phyloP scores from a whole-genome alignment of 225 moss, liverwort and hornwort species.

The Straminergon stramineum region DNA sequence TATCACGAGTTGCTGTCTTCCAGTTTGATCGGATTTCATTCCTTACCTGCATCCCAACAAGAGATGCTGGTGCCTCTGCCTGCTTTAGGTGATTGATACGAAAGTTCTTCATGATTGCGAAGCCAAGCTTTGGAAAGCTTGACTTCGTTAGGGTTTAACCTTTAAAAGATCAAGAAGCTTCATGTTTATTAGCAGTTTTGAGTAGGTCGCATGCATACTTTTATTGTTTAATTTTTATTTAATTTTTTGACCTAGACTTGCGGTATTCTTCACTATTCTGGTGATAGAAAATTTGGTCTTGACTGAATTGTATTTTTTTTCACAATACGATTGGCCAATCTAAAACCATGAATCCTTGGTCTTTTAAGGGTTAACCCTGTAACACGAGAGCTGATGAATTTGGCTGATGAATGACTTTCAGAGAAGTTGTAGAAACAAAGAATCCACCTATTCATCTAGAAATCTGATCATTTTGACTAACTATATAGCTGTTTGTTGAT shows the following conservation, averaged over 20 bases:
- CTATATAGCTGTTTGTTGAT: not conserved
- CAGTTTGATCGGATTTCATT: not conserved
- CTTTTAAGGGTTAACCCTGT: not conserved
- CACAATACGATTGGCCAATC: not conserved
- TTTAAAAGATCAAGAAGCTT: not conserved
- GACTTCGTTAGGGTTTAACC: slow-evolving; percentile 1
- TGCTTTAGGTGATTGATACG: not conserved
- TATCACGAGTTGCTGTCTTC: not conserved
- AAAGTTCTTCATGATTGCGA: not conserved
- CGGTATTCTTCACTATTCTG: not conserved
- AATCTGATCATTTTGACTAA: not conserved
- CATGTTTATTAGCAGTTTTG: not conserved
- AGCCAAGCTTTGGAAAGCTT: not conserved
- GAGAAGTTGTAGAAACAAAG: not conserved
- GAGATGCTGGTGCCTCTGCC: not conserved
- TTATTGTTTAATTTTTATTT: not conserved
- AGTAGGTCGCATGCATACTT: not conserved
- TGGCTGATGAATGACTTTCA: not conserved
- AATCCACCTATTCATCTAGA: not conserved
- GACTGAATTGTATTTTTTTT: not conserved
- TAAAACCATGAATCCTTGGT: not conserved
- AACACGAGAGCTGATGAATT: not conserved
- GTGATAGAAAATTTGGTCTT: not conserved
- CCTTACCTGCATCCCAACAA: not conserved
- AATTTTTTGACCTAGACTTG: not conserved